Evolutionary conservation across 2,329 filamentous ascomycete species (phyloP).

Genomic region (Zymoseptoria ardabiliae): DNA sequence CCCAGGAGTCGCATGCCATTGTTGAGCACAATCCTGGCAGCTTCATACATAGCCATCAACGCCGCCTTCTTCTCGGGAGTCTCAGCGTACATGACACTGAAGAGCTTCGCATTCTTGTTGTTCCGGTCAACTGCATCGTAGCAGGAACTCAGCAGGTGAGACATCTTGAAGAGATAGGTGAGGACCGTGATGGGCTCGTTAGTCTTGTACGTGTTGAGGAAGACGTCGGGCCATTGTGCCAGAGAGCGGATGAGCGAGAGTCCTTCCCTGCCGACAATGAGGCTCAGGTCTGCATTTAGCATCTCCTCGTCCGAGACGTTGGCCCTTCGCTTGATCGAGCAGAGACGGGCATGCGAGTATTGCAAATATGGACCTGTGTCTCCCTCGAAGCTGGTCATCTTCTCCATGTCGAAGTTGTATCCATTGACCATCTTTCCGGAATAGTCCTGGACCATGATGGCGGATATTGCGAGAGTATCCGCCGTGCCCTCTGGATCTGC

Average conservation of each 20-base stretch:
- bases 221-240: conserved; percentile 78
- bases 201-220: conserved; percentile 76
- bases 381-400: conserved; percentile 77
- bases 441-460: conserved; percentile 98
- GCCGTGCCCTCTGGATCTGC: conserved; percentile 73
- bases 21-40: conserved; percentile 64
- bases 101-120: conserved; percentile 33
- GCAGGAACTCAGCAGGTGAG: conserved; percentile 68
- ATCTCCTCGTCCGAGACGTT: conserved; percentile 49
- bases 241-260: conserved; percentile 66
- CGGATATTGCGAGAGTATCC: conserved; percentile 84
- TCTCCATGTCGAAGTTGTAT: conserved; percentile 69
- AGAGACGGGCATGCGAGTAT: conserved; percentile 69
- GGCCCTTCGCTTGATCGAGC: conserved; percentile 52
- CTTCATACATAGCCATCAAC: conserved; percentile 70
- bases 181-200: conserved; percentile 65
- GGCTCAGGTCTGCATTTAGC: conserved; percentile 54
- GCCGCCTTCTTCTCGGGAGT: conserved; percentile 58
- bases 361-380: conserved; percentile 82
- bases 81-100: conserved; percentile 76
- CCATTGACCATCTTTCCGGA: conserved; percentile 77
- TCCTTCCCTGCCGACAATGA: conserved; percentile 66
- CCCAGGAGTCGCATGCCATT: conserved; percentile 82
- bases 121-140: conserved; percentile 56
- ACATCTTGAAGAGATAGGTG: conserved; percentile 79